Evolutionary conservation across 768 basidiomycete genomes (phyloP), one percentile per base, ranked within the genome.

Genomic region (Suillus lakei): DNA sequence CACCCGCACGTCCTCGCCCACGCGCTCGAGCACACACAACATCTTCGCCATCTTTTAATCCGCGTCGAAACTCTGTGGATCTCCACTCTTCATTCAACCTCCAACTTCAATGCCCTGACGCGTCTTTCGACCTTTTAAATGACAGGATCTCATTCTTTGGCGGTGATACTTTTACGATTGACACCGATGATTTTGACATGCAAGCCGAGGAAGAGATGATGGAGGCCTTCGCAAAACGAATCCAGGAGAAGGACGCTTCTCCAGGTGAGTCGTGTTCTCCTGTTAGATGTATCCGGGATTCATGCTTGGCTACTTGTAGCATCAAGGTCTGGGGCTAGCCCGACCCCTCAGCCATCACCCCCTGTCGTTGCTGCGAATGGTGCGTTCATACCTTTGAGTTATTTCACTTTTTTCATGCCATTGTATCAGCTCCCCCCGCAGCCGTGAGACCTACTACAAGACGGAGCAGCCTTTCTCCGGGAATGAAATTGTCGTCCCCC

Each of bases 121-220:
- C 75, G 68, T 77, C 77, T 13, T 79, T 79, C 32, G 76, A 79
- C 62, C 66, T 78, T 43, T 61, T 79, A 38, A 79, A 79, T 66
- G 78, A 79, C 66, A 73, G 72, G 63, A 73, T 79, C 28, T 77
- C 78, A 13, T 78, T 79, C 69, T 69, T 78, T 6, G 70, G 70
- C 5, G 73, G 71, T 32, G 77, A 78, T 51, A 71, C 74, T 8
- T 73, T 75, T 58, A 69, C 67, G 67, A 54, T 65, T 10, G 72
- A 72, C 30, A 69, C 71, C n/a, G 69, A 72, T 36, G 69, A 71
- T 23, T 62, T 79, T 43, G 73, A 77, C 55, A 60, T 70, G 63
- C 61, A 69, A 6, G 70, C 69, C 7, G 70, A 72, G 48, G 66
- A 74, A 55, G 62, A 68, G 61, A 69, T 68, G 53, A 71, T 74